Conservation (phyloP, 495 filamentous ascomycete genomes). For the Cryomyces minteri region DNA sequence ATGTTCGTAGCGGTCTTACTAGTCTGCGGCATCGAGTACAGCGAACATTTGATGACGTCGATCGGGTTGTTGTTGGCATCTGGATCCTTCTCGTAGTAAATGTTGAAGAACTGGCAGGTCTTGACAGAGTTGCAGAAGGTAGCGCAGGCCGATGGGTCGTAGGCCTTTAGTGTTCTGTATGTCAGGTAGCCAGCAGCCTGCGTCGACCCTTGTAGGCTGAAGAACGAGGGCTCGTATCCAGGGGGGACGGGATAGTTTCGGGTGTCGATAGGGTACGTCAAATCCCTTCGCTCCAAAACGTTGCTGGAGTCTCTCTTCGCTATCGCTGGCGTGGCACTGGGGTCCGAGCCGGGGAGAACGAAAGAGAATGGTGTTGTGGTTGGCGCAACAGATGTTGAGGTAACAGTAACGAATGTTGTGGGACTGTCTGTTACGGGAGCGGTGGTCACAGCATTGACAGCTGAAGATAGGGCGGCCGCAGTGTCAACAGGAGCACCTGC, state of each 20-base stretch:
- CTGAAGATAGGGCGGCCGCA: no score
- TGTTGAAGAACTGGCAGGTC: not conserved
- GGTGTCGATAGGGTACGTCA: not conserved
- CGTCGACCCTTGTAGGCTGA: not conserved
- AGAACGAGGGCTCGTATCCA: not conserved
- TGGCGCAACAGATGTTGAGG: no score
- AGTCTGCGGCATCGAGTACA: not conserved
- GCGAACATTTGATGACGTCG: not conserved
- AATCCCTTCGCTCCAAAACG: no score
- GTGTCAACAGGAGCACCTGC: no score
- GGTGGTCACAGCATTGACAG: no score
- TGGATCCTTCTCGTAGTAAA: not conserved
- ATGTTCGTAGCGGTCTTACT: not conserved
- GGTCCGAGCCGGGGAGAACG: no score
- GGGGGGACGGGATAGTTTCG: not conserved
- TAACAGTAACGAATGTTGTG: no score
- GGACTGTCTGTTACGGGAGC: no score
- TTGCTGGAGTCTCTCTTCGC: no score
- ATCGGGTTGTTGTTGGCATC: not conserved
- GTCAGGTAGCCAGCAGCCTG: not conserved
- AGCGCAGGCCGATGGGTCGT: not conserved
- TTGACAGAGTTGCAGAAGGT: not conserved
- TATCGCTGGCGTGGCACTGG: no score
- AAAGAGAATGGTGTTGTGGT: no score
- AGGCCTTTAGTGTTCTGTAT: not conserved